These are phyloP conservation scores for Calonectria hawksworthii DNA, from an alignment of 2,329 filamentous ascomycete species.

Conservation along the genomic window DNA sequence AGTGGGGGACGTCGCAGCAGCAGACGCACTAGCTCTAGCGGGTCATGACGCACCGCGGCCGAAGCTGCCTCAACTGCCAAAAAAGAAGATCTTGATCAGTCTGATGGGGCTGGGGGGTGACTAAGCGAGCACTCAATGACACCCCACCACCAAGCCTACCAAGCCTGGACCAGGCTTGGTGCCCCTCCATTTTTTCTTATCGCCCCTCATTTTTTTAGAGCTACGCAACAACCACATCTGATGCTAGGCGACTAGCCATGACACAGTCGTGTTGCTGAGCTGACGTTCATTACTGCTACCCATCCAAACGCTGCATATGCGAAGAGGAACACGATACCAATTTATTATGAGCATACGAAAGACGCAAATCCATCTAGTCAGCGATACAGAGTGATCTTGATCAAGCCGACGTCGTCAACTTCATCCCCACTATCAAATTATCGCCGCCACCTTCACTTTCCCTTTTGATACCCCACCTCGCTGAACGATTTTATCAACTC, in stretches of 20 bases:
- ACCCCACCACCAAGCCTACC: not conserved
- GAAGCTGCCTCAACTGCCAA: constrained; percentile 6
- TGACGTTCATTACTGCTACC: not conserved
- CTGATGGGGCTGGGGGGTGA: constrained; percentile 1
- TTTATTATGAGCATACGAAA: not conserved
- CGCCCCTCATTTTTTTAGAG: constrained; percentile 24
- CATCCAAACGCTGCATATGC: not conserved
- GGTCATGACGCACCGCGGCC: constrained; percentile 9
- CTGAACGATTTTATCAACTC: not conserved
- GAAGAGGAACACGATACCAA: not conserved
- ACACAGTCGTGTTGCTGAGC: not conserved
- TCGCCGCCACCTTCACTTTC: constrained; percentile 15
- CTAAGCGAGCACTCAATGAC: constrained; percentile 12
- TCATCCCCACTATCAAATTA: not conserved
- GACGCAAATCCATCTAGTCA: not conserved
- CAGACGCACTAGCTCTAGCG: not conserved
- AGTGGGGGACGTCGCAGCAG: not conserved
- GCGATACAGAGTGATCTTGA: not conserved
- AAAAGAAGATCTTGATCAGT: constrained; percentile 3
- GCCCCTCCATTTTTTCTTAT: constrained; percentile 27
- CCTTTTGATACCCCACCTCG: constrained; percentile 19
- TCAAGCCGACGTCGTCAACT: not conserved
- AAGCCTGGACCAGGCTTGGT: constrained; percentile 1
- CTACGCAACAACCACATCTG: constrained; percentile 1
- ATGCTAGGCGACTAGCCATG: not conserved